Evolutionary conservation across 345 rosid genomes (phyloP).

Genomic region (Syzygium aqueum): DNA sequence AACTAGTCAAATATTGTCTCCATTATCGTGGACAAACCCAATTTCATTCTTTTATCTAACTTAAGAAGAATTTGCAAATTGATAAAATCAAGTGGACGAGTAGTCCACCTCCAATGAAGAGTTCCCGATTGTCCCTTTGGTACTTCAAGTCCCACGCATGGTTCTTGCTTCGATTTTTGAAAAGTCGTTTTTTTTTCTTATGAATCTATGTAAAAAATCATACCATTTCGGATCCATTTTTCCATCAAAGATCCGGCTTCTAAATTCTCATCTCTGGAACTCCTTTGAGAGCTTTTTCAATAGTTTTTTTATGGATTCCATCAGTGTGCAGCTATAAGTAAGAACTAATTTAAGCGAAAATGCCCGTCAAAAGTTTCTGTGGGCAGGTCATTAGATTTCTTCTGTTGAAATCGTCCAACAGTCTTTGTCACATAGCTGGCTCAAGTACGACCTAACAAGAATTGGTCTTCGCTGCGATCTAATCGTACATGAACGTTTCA

Average conservation of each 20-base stretch:
- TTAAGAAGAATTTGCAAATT: background rate
- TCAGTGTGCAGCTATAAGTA: background rate
- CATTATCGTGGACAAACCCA: too few relatives aligned
- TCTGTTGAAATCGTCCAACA: background rate
- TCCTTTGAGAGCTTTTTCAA: background rate
- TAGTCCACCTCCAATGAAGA: background rate
- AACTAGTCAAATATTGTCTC: too few relatives aligned
- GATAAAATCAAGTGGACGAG: background rate
- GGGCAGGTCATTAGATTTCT: background rate
- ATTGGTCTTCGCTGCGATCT: background rate
- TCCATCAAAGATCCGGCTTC: background rate
- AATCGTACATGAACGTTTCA: background rate
- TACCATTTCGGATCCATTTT: background rate
- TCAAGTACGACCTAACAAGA: background rate
- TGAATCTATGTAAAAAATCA: background rate
- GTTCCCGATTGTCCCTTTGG: background rate
- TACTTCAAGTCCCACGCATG: background rate
- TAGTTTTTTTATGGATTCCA: background rate
- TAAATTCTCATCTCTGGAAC: background rate
- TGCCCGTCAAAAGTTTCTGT: background rate
- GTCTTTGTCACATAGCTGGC: rapidly evolving
- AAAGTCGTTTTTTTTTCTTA: background rate
- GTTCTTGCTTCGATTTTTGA: too few relatives aligned
- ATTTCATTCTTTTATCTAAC: too few relatives aligned
- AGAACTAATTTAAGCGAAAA: background rate